A percentile compares a stretch with the other conserved stretches of the same genome.
These are phyloP conservation scores for Hypoxylon intermedium DNA, from an alignment of 495 filamentous ascomycete species.

Conservation along the genomic window DNA sequence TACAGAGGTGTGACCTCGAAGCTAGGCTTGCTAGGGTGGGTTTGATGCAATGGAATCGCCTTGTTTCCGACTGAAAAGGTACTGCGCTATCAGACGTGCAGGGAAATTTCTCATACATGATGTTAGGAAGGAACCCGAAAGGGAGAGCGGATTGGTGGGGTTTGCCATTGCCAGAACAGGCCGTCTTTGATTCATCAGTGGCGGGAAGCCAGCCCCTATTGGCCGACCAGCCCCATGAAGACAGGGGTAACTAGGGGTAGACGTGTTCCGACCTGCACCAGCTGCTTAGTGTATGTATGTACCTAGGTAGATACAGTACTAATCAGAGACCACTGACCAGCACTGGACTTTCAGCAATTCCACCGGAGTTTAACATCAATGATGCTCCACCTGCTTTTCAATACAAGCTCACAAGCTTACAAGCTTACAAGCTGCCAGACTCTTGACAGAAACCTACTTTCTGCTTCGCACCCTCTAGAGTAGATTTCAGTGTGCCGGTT, in stretches of 20 bases:
- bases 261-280: conserved; percentile 5
- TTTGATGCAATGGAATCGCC: conserved; percentile 20
- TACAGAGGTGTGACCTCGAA: conserved; percentile 14
- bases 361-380: not conserved
- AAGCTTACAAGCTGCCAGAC: conserved; percentile 6
- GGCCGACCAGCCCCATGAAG: conserved; percentile 3
- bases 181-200: conserved; percentile 34
- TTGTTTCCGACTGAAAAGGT: conserved; percentile 10
- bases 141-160: conserved; percentile 12
- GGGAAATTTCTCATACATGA: not conserved
- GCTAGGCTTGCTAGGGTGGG: conserved; percentile 8
- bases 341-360: no score
- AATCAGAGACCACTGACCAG: not conserved
- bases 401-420: not conserved
- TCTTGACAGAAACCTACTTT: conserved; percentile 31
- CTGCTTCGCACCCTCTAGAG: conserved; percentile 8
- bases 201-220: conserved; percentile 20
- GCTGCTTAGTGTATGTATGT: not conserved
- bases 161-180: conserved; percentile 29
- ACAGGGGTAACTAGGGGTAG: conserved; percentile 21
- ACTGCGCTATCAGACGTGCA: conserved; percentile 7
- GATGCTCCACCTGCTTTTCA: no score
- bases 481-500: conserved; percentile 13
- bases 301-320: conserved; percentile 1
- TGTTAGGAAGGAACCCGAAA: conserved; percentile 15